Conservation (phyloP, 257 asterid species). For the Nicotiana attenuata region DNA sequence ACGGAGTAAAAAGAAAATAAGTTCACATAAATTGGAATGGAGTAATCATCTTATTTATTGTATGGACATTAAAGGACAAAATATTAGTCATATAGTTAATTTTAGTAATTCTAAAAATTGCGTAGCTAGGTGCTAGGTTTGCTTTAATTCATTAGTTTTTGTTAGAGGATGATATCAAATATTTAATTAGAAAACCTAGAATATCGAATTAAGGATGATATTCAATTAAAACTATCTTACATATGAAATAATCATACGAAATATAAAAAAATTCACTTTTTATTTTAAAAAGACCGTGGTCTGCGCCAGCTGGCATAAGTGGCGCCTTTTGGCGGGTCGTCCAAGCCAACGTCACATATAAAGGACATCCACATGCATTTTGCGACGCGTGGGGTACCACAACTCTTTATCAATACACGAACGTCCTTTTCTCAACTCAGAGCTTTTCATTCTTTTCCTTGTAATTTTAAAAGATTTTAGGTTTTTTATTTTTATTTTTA, state of each 20-base stretch:
- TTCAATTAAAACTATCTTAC: no score
- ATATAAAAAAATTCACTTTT: no score
- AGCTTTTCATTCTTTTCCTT: not conserved
- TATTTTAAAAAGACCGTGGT: not conserved
- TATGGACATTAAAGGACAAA: not conserved
- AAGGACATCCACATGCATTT: slow-evolving; percentile 26
- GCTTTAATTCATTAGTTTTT: not conserved
- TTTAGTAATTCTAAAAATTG: not conserved
- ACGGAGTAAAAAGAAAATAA: no score
- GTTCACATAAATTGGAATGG: no score
- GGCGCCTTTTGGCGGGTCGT: slow-evolving; percentile 24
- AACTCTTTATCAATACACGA: not conserved
- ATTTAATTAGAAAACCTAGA: no score
- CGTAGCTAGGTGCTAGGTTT: not conserved
- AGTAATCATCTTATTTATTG: not conserved
- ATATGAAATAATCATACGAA: no score
- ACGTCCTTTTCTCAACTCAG: no score
- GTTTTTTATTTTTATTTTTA: no score
- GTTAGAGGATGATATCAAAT: no score
- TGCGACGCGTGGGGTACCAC: not conserved
- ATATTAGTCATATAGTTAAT: not conserved
- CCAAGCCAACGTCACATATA: not conserved
- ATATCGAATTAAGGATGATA: no score
- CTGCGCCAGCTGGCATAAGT: slow-evolving; percentile 36
- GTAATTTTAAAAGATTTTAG: not conserved